Conservation (phyloP, 2,329 filamentous ascomycete species). For the Ciborinia camelliae region DNA sequence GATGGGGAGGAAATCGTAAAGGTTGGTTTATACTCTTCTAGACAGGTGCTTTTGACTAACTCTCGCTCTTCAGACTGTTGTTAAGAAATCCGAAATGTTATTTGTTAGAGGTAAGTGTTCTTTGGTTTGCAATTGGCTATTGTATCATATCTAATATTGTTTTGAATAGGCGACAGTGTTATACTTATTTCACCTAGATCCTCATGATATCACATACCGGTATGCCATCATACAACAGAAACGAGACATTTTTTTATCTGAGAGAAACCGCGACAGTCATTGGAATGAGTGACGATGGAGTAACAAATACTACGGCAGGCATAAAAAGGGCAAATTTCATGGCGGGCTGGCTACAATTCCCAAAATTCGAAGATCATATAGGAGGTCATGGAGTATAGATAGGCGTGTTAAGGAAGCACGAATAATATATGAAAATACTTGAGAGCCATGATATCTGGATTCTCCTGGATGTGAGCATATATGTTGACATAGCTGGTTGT, state of each 20-base stretch:
- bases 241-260: neutral
- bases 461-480: neutral
- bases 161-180: conserved; percentile 63
- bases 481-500: neutral
- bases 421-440: conserved; percentile 1
- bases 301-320: too few relatives aligned
- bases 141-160: conserved; percentile 24
- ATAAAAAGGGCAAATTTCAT: neutral
- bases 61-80: conserved; percentile 63
- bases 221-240: neutral
- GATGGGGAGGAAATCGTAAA: conserved; percentile 68
- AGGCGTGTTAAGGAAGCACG: neutral
- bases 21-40: conserved; percentile 47
- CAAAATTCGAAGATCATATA: neutral
- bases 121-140: neutral
- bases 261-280: neutral
- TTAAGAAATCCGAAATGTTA: conserved; percentile 97
- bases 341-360: neutral
- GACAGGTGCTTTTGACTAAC: neutral
- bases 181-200: conserved; percentile 62
- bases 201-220: conserved; percentile 21
- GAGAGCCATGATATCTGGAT: neutral
- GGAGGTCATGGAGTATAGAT: conserved; percentile 3
- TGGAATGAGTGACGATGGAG: neutral
- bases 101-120: conserved; percentile 80